Percentiles rank a stretch among this genome's conserved stretches.
These are phyloP conservation scores for Fomitopsis pulvina DNA, from an alignment of 768 basidiomycete species.

Conservation along the genomic window DNA sequence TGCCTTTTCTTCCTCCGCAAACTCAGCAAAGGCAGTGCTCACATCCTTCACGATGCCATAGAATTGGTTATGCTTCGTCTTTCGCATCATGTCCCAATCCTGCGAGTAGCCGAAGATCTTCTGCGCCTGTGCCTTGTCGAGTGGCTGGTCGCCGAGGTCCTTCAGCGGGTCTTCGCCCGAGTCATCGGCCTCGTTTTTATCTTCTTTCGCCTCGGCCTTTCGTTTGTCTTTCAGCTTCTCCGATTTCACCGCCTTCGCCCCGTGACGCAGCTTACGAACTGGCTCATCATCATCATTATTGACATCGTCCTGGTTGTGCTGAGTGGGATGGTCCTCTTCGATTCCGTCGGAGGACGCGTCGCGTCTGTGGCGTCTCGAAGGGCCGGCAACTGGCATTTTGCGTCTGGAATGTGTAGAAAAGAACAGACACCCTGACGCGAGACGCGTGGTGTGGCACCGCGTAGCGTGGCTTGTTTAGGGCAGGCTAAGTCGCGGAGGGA, in stretches of 20 bases:
- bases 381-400: slow-evolving; percentile 26
- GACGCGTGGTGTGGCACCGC: slow-evolving; percentile 17
- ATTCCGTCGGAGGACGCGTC: slow-evolving; percentile 34
- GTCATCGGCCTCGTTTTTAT: slow-evolving; percentile 17
- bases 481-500: slow-evolving; percentile 16
- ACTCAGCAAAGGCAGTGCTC: slow-evolving; percentile 55
- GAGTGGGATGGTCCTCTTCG: slow-evolving; percentile 25
- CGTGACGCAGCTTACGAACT: slow-evolving; percentile 27
- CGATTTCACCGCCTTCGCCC: slow-evolving; percentile 19
- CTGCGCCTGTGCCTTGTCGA: slow-evolving; percentile 43
- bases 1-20: slow-evolving; percentile 44
- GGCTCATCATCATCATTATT: slow-evolving; percentile 37
- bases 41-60: slow-evolving; percentile 44
- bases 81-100: slow-evolving; percentile 57
- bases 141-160: slow-evolving; percentile 59
- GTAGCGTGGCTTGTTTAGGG: slow-evolving; percentile 20
- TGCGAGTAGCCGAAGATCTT: slow-evolving; percentile 51
- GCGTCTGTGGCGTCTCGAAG: slow-evolving; percentile 41
- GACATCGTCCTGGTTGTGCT: slow-evolving; percentile 11
- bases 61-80: slow-evolving; percentile 37
- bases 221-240: slow-evolving; percentile 28
- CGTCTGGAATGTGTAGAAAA: neutral
- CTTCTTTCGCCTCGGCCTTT: slow-evolving; percentile 22
- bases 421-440: slow-evolving; percentile 1
- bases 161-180: slow-evolving; percentile 39